A percentile compares a stretch with the other conserved stretches of the same genome.
phyloP scores from a whole-genome alignment of 768 basidiomycete genomes.

The Pisolithus marmoratus region DNA sequence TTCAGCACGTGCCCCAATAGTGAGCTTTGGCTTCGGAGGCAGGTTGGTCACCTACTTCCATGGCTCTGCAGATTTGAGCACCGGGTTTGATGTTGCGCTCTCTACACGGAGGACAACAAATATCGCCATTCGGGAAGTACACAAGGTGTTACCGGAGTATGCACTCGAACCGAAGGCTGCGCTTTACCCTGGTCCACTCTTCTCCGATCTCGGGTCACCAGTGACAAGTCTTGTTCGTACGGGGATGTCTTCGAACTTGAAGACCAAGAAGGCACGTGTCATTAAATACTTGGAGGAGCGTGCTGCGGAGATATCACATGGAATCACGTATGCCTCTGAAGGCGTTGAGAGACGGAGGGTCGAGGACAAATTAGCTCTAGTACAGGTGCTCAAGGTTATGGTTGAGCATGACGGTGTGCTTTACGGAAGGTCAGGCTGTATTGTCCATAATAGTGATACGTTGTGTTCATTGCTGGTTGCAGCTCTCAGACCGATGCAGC shows the following conservation, averaged over 20 bases:
- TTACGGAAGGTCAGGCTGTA: constrained; percentile 67
- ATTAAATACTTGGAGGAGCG: constrained; percentile 72
- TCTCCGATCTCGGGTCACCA: constrained; percentile 65
- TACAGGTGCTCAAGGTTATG: constrained; percentile 72
- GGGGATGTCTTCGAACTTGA: constrained; percentile 51
- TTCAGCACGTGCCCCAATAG: constrained; percentile 65
- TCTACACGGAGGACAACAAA: constrained; percentile 65
- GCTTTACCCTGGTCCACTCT: constrained; percentile 82
- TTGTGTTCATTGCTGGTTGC: constrained; percentile 18
- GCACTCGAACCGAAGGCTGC: constrained; percentile 48
- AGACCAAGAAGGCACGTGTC: constrained; percentile 80
- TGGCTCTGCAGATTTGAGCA: constrained; percentile 54
- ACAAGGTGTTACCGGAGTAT: constrained; percentile 65
- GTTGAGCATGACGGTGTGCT: constrained; percentile 87
- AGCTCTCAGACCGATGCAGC: constrained; percentile 66
- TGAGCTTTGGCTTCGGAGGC: constrained; percentile 94
- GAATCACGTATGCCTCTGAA: constrained; percentile 62
- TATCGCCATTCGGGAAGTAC: constrained; percentile 61
- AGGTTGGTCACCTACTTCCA: constrained; percentile 88
- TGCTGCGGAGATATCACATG: constrained; percentile 70
- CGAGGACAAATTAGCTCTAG: constrained; percentile 72
- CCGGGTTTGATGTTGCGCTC: constrained; percentile 74
- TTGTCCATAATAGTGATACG: neutral
- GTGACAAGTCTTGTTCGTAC: constrained; percentile 65
- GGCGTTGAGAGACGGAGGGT: constrained; percentile 49